Evolutionary conservation across 1,284 basidiomycete genomes (phyloP), one percentile per base, ranked within the genome.

Genomic region (Ceratobasidium sp.): DNA sequence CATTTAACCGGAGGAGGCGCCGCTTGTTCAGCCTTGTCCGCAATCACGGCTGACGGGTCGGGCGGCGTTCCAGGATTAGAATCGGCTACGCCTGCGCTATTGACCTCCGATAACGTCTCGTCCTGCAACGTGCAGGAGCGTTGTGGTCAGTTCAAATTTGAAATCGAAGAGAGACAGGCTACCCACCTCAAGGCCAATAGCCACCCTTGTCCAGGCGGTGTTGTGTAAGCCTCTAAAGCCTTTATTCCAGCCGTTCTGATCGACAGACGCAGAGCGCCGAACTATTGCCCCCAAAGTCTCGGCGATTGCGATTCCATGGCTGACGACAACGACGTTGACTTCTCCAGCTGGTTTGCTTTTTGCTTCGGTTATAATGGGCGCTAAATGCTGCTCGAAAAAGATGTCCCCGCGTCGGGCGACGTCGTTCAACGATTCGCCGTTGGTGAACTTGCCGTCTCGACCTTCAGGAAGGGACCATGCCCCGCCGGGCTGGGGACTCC

Each of bases 301-400:
- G 64, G 85, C 84, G 48, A 95, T 90, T 78, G 89, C 90, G 48
- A 93, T 80, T 0, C 93, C 92, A 79, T 95, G 93, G 79, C 92
- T 93, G 36, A 94, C 89, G 55, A 95, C 79, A 1, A 89, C 90
- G 43, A 94, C 79, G 76, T 92, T 87, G 6, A 85, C 79, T 23
- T 79, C 76, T 64, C 73, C 71, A 61, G 72, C 28, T 72, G 74
- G 46, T 76, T 74, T 53, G 65, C 75, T 57, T 76, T 62, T 59
- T 39, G 72, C 75, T 55, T 73, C 74, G 43, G 74, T 18, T 23
- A 93, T 79, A 72, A 89, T 85, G 0, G 90, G 88, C 75, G 92
- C 78, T 30, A 94, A 80, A 26, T 89, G 80, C 9, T 89, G 82
- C 26, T 86, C 79, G 26, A 93, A 81, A n/a, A 85, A 86, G 57